Evolutionary conservation across 495 filamentous ascomycete species (phyloP).

Genomic region (Penicillium roqueforti): DNA sequence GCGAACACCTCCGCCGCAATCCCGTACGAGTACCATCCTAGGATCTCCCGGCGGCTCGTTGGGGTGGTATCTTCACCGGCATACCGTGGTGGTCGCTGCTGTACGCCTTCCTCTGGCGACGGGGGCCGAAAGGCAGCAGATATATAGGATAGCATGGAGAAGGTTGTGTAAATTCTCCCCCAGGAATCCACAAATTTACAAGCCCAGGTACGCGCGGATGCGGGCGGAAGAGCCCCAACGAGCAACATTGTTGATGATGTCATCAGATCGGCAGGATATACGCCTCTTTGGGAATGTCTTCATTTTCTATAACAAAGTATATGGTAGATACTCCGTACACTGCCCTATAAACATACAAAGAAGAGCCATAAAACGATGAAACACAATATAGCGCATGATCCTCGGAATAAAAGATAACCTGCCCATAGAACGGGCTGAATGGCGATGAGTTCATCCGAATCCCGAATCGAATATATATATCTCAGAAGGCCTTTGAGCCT

Average conservation of each 20-base stretch:
- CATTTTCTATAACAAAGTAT: constrained; percentile 1
- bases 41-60: constrained; percentile 73
- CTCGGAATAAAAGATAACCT: too few relatives aligned
- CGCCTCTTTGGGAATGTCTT: not conserved
- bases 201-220: constrained; percentile 16
- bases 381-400: too few relatives aligned
- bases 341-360: not conserved
- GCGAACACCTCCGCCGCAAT: constrained; percentile 92
- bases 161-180: constrained; percentile 1
- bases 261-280: constrained; percentile 4
- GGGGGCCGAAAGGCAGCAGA: constrained; percentile 19
- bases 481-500: not conserved
- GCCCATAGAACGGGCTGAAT: too few relatives aligned
- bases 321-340: too few relatives aligned
- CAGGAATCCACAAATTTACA: not conserved
- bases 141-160: constrained; percentile 21
- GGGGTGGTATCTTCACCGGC: constrained; percentile 76
- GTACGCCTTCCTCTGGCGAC: constrained; percentile 22
- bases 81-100: constrained; percentile 50
- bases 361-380: too few relatives aligned
- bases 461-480: too few relatives aligned
- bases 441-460: too few relatives aligned
- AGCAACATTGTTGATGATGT: constrained; percentile 7
- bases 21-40: constrained; percentile 86
- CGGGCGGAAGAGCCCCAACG: constrained; percentile 18